Conservation (phyloP, 495 filamentous ascomycete species). For the Thozetella sp. region DNA sequence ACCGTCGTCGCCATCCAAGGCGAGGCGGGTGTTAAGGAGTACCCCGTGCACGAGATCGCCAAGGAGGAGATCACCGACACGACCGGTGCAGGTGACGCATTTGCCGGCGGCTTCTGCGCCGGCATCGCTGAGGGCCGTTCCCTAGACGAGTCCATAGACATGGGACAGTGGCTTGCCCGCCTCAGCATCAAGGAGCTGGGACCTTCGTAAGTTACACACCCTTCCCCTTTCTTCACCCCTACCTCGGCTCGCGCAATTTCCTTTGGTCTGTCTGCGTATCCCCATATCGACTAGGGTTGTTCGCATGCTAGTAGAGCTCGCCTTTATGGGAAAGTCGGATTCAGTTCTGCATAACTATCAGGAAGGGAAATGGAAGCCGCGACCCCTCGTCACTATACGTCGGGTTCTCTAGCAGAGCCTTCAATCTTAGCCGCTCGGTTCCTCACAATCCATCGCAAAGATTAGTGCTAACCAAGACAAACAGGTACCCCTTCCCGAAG, state of each 20-base stretch:
- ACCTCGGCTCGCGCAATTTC: background rate
- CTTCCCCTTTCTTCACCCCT: conserved; percentile 5
- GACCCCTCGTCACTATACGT: background rate
- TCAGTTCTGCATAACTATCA: background rate
- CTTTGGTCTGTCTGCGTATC: background rate
- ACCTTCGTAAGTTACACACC: conserved; percentile 80
- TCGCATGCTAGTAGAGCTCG: background rate
- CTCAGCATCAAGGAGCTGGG: conserved; percentile 92
- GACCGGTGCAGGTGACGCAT: conserved; percentile 96
- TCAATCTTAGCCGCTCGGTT: too few relatives aligned
- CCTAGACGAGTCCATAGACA: conserved; percentile 74
- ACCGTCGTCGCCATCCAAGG: conserved; percentile 79
- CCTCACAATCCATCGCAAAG: conserved; percentile 1
- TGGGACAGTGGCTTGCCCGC: conserved; percentile 94
- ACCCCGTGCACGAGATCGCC: conserved; percentile 75
- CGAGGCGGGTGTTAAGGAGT: conserved; percentile 71
- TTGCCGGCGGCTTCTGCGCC: conserved; percentile 90
- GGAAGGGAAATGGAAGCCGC: background rate
- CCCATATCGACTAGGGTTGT: too few relatives aligned
- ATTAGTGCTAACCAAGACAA: conserved; percentile 7
- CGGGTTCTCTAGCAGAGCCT: background rate
- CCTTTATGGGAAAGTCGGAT: background rate
- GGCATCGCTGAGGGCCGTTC: conserved; percentile 83
- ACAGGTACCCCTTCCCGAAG: conserved; percentile 82
- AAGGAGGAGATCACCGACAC: conserved; percentile 85